Evolutionary conservation across 768 basidiomycete genomes (phyloP), one percentile per base, ranked within the genome.

Genomic region (Mycena crocata): DNA sequence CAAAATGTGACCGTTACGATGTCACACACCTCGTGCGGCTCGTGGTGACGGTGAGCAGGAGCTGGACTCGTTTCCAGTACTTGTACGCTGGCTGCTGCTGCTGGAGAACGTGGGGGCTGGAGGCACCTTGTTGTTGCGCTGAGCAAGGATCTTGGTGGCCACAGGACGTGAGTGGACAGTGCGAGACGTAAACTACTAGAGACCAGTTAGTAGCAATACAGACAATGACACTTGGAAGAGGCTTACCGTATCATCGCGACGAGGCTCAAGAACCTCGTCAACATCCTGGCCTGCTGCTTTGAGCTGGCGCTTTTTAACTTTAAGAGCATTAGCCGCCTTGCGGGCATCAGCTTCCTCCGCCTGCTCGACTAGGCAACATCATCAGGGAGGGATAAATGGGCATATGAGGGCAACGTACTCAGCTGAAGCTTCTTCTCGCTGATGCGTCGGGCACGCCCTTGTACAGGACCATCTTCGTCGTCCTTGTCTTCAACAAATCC

Each of bases 131-230:
- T 32, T 44, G 26, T 66, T 40, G 28, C 58, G 65, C 39, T 66
- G 65, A 12, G 58, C 39, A 4, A 66, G 59, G 21, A 7, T 23
- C 46, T 61, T 67, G 7, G 54, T 61, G 10, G 59, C 17, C 14
- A 17, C 46, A 13, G 60, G 59, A 15, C 59, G 52, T 1, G 59
- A 32, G 6, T 26, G 1, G 7, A 67, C 59, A 1, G 57, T 40
- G 42, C 60, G 66, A 17, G 52, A 39, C 0, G 66, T 48, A 39
- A 67, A 49, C 59, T 67, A 8, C n/a, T n/a, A 61, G 26, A 56
- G 35, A 17, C 7, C n/a, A 9, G 26, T 30, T 4, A 48, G 19
- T n/a, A 37, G n/a, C n/a, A 37, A 37, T 15, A 55, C n/a, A n/a
- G n/a, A 31, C 9, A n/a, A 37, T 24, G 26, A 24, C 19, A 44